A percentile compares a stretch with the other conserved stretches of the same genome.
Conservation (phyloP, 2,329 filamentous ascomycete species). For the Pseudopithomyces chartarum region DNA sequence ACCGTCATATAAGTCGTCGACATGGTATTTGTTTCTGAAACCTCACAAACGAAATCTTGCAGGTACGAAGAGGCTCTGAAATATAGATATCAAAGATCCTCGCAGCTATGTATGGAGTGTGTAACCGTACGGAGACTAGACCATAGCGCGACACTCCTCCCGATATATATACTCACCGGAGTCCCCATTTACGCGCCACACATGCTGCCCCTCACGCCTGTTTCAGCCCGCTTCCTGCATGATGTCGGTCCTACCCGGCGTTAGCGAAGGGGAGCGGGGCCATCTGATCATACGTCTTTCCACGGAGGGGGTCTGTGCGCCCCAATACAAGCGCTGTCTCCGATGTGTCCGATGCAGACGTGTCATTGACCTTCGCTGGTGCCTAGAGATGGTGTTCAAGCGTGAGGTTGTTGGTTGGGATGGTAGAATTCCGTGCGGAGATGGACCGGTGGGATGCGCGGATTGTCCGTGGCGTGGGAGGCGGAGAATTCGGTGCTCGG, state of each 20-base stretch:
- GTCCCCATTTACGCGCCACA: neutral
- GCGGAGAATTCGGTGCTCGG: constrained; percentile 2
- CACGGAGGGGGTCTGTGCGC: neutral
- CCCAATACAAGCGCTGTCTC: neutral
- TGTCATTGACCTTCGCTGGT: neutral
- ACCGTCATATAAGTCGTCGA: constrained; percentile 38
- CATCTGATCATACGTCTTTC: neutral
- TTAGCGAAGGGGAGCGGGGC: constrained; percentile 9
- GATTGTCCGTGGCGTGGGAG: neutral
- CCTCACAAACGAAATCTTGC: neutral
- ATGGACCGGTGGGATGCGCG: no score
- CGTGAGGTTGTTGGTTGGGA: neutral
- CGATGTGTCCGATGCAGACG: constrained; percentile 6
- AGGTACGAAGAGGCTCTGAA: neutral
- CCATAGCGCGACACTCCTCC: neutral
- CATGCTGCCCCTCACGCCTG: constrained; percentile 6
- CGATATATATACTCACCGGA: neutral
- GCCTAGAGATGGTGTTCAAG: neutral
- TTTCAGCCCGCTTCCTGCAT: constrained; percentile 8
- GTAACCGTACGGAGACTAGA: neutral
- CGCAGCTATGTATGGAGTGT: neutral
- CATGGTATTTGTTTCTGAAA: constrained; percentile 22
- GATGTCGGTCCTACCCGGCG: constrained; percentile 7
- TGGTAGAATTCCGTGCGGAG: neutral
- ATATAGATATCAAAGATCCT: neutral